Evolutionary conservation across 306 rosid genomes (phyloP), one percentile per base, ranked within the genome.

Genomic region (Prinsepia uniflora): DNA sequence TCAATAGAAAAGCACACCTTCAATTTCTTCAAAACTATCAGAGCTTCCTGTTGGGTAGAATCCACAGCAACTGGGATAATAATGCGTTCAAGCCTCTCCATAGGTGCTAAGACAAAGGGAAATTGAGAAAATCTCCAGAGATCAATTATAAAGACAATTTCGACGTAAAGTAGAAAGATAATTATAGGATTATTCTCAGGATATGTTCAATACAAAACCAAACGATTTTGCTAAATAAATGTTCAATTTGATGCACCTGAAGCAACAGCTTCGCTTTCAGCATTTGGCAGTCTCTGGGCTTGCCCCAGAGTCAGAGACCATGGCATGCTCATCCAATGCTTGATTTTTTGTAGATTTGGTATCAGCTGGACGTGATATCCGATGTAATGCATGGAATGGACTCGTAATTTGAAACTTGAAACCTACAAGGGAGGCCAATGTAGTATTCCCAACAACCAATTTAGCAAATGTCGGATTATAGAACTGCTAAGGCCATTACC

Each of bases 31-130:
- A 93, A 67, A 81, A 84, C 73, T 45, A 85, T 82, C 73, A 90
- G 62, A 56, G 98, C 97, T 83, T 88, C 90, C 77, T 79, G 85
- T 77, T 93, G 98, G 44, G 94, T 82, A 77, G 90, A 81, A 84
- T 93, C 98, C 71, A 85, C 85, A 22, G 86, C 86, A 72, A 80
- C 80, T 1, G 92, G 84, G 53, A 86, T 72, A 58, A 77, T 68
- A 76, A 93, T 72, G 18, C 85, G 93, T 14, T 77, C 86, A 53
- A 66, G 84, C 84, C 83, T 90, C 66, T 75, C 81, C 42, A 43
- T 12, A 72, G 79, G 74, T 56, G 65, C 88, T 80, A 81, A 55
- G 30, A 44, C 44, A 22, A 70, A 55, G 76, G 41, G 72, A 17
- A 47, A 45, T 36, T 34, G 8, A 72, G 68, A 66, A 63, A 30